Base-by-base conservation (phyloP, 2,329 filamentous ascomycete species). In the Ascochyta lentis region DNA sequence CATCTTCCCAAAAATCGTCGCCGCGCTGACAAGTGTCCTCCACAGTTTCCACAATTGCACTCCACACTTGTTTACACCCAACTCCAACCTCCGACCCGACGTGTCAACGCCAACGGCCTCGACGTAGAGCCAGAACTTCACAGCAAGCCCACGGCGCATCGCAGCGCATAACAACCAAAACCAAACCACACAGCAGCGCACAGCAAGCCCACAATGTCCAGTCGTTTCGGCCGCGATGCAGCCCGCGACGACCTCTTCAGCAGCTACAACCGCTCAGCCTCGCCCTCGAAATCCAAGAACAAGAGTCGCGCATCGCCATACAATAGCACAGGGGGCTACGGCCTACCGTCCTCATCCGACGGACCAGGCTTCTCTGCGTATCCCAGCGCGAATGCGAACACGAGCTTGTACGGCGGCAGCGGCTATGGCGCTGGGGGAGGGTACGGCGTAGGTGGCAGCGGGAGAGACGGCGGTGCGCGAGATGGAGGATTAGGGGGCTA, bases 161-260 rank as follows among this genome's bases (percentile, higher is more conserved):
- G n/a, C 31, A 24, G 6, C 41, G 12, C 29, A 33, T 46, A 24
- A 45, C 42, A 9, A 35, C 15, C 38, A 40, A 40, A 6, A 27
- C 33, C 22, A 44, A 48, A 39, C 27, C 13, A 31, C 13, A 24
- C 37, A 26, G 39, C 68, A 24, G 38, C 12, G 15, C 22, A 16
- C 6, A 29, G 26, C 24, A 31, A 19, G 41, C n/a, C 26, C 26
- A 46, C 15, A 19, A 56, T 56, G 70, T 58, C 73, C 71, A 63
- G 33, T 42, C 53, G 53, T 10, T 56, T 56, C 33, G 60, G 63
- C 43, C 65, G 71, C 52, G 61, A 63, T 44, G 53, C 69, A 31
- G 59, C 65, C 26, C 69, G 67, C 60, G 63, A 75, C 61, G 70
- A 76, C 66, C 75, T 79, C 66, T 78, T 79, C 69, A 68, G 64